Percentiles rank a stretch among this genome's conserved stretches.
Evolutionary conservation across 2,329 filamentous ascomycete species (phyloP).

Genomic region (Aspergillus felis): DNA sequence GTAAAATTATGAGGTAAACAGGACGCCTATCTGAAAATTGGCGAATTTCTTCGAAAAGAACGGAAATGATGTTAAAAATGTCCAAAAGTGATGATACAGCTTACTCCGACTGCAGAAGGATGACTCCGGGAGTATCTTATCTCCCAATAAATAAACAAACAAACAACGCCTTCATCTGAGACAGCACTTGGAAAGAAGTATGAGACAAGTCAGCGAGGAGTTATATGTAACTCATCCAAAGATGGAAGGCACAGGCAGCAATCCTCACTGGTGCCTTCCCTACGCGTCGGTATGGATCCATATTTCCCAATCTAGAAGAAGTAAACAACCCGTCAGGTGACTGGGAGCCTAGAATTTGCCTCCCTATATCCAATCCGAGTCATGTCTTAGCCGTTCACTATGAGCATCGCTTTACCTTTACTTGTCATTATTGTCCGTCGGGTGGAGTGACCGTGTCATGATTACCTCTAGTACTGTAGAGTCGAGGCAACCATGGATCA

Average conservation of each 20-base stretch:
- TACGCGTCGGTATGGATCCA: background rate
- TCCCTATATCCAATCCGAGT: background rate
- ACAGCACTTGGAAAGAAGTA: background rate
- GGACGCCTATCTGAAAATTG: background rate
- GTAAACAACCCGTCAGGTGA: constrained; percentile 10
- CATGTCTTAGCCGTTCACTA: background rate
- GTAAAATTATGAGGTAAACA: background rate
- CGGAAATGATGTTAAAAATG: background rate
- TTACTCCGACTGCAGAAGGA: background rate
- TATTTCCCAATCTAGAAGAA: background rate
- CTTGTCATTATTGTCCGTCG: too few species aligned
- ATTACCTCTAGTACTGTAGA: background rate
- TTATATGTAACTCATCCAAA: background rate
- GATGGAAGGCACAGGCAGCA: background rate
- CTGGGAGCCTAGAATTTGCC: constrained; percentile 7
- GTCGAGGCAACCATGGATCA: background rate
- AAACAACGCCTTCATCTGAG: background rate
- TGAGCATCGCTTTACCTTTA: background rate
- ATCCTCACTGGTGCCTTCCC: background rate
- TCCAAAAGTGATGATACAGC: background rate
- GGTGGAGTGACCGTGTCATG: background rate
- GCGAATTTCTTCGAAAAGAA: background rate
- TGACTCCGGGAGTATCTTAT: background rate
- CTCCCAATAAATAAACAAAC: background rate
- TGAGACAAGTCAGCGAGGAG: background rate